Base-by-base conservation (phyloP, 345 rosid genomes). In the Cochlearia excelsa region DNA sequence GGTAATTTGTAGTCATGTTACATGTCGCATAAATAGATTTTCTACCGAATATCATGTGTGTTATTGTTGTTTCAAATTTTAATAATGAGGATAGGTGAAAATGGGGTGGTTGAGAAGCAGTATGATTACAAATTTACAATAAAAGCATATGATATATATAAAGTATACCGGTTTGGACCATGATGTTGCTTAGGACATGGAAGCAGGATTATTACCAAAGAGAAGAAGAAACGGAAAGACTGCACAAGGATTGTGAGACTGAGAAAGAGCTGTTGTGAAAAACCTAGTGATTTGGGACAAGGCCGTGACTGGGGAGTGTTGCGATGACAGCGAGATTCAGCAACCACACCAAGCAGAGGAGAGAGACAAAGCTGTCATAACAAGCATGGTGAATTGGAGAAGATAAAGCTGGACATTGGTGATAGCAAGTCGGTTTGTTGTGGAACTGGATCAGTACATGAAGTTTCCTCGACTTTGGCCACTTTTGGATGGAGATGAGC, bases 171-270 rank as follows among this genome's bases (percentile, higher is more conserved):
- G 23, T 65, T 55, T 48, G 6, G 50, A 26, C 35, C 63, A 58
- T 30, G 64, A 65, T 45, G 51, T 26, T 57, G 60, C 2, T 46
- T 49, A 53, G 31, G 51, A 65, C 8, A 65, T 71, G 60, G 71
- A 66, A 54, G 60, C 62, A 40, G 71, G 70, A 0, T 53, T 71
- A 26, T 52, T 59, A 66, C 62, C 62, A 30, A 63, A 16, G 28
- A 62, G 1, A 43, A 69, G 54, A 57, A 63, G 69, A 70, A 51
- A 51, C 69, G 42, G 7, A 45, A 53, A 26, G 74, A 70, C 3
- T n/a, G 4, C 26, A 65, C 29, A 34, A 43, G n/a, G 67, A 28
- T 34, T 34, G 46, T 48, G 57, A 48, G 23, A 16, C 23, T 16
- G 23, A 16, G 2, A 33, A 34, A 69, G 52, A 42, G 28, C 6